Conservation (phyloP, 108 stramenopile genomes). For the Asterionellopsis glacialis region DNA sequence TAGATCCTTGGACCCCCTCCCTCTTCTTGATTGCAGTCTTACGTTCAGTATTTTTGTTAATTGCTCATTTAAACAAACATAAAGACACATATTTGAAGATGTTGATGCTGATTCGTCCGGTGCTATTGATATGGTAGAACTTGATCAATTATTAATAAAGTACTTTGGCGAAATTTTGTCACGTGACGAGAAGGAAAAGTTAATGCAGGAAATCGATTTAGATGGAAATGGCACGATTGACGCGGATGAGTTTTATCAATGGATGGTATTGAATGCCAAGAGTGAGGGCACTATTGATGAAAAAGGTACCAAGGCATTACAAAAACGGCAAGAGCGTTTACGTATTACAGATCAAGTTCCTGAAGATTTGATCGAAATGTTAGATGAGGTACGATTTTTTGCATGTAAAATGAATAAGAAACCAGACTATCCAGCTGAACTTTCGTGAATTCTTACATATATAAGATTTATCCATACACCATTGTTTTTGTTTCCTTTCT, state of each 20-base stretch:
- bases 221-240: slow-evolving; percentile 16
- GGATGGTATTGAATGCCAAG: slow-evolving; percentile 19
- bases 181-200: slow-evolving; percentile 2
- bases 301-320: slow-evolving; percentile 9
- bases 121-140: slow-evolving; percentile 11
- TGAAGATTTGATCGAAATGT: slow-evolving; percentile 10
- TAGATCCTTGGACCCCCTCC: too few species aligned
- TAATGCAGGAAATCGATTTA: slow-evolving; percentile 14
- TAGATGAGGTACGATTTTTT: slow-evolving; percentile 6
- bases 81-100: slow-evolving; percentile 22
- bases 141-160: slow-evolving; percentile 10
- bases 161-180: slow-evolving; percentile 11
- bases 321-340: slow-evolving; percentile 8
- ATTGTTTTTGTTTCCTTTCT: too few species aligned
- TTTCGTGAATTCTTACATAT: too few species aligned
- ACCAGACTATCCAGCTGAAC: too few species aligned
- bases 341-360: slow-evolving; percentile 1
- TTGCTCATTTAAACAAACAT: too few species aligned
- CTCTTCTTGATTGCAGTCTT: too few species aligned
- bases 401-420: too few species aligned
- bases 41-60: too few species aligned
- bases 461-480: too few species aligned
- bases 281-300: slow-evolving; percentile 4
- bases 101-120: slow-evolving; percentile 16
- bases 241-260: slow-evolving; percentile 13